Evolutionary conservation across 2,329 filamentous ascomycete genomes (phyloP), one percentile per base, ranked within the genome.

Genomic region (Apiospora phragmitis): DNA sequence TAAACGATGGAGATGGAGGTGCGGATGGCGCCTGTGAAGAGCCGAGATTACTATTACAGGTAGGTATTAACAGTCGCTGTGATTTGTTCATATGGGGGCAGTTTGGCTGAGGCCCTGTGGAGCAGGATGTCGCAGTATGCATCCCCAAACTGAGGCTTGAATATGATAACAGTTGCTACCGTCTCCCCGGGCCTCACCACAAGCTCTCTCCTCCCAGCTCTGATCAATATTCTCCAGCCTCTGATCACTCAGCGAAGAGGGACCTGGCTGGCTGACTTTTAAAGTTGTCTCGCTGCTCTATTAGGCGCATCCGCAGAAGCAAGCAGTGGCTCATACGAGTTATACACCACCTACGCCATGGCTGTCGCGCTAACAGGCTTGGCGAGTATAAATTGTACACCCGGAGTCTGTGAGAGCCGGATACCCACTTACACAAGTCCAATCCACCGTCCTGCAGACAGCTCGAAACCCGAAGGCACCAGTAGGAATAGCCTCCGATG

Each of bases 281-380:
- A 6, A 12, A n/a, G 55, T 38, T 62, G 55, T 62, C 55, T 62
- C 21, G 55, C 21, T 62, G 55, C 32, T 38, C 55, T 62, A n/a
- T 62, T 62, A 38, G 55, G n/a, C 55, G 55, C 55, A 38, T 62
- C 18, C 55, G 55, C 32, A 62, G 55, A 62, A 62, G 55, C 55
- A 62, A 62, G 32, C 55, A n/a, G 29, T 14, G 55, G 32, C 55
- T 62, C 55, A 62, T 62, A 62, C 55, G 55, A 62, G 55, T 62
- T 62, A n/a, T 38, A 38, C 55, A 62, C 55, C 55, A 62, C 55
- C 55, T 62, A 62, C 55, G 55, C 55, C 55, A 62, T 62, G 55
- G 55, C 55, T 38, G 55, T 62, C 55, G 55, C 55, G 55, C 55
- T 62, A 62, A 62, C 12, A 38, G 35, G 55, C 55, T 62, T 62